Base-by-base conservation (phyloP, 1,284 basidiomycete genomes). In the Mixia osmundae region DNA sequence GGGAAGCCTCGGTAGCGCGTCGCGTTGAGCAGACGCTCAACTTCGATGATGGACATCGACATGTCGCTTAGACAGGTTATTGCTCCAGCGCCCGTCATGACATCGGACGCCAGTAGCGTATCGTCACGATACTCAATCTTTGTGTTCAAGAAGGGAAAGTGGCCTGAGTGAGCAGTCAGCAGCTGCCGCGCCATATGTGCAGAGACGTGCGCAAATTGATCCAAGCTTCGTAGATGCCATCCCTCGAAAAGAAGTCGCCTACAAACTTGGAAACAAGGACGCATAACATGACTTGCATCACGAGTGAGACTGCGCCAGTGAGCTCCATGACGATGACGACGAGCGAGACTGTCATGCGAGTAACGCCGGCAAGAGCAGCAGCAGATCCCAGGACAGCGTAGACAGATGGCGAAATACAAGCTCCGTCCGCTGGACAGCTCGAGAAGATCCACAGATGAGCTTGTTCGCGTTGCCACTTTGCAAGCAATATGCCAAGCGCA, bases 251-350 rank as follows among this genome's bases (percentile, higher is more conserved):
- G 23, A 48, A 42, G 33, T 46, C 44, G 29, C 37, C 46, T 1
- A 39, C 39, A 10, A 34, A 64, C 72, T 87, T 89, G 15, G 78
- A 78, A 54, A 94, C 80, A 47, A 97, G 59, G 5, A 75, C 76
- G 55, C 94, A 85, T 11, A 97, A 56, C 78, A 94, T 91, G 45
- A 95, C 72, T 2, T 89, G 89, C 1, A 91, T 73, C 15, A 71
- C 77, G 53, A 95, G 94, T 6, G 82, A 85, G 44, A 97, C 61
- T 1, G 83, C 85, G 44, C 83, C 78, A 1, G 87, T 97, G 32
- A 97, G 65, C 56, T 95, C 89, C 51, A 94, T 80, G 68, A 95
- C 82, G 57, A 97, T 95, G 35, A 95, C 89, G 46, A 74, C 72
- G 67, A 20, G 69, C 25, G 48, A 50, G 25, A 58, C 50, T 2